Percentiles rank a stretch among this genome's conserved stretches.
phyloP scores from a whole-genome alignment of 1,139 yeast genomes.

The Blastobotrys ciferrii region DNA sequence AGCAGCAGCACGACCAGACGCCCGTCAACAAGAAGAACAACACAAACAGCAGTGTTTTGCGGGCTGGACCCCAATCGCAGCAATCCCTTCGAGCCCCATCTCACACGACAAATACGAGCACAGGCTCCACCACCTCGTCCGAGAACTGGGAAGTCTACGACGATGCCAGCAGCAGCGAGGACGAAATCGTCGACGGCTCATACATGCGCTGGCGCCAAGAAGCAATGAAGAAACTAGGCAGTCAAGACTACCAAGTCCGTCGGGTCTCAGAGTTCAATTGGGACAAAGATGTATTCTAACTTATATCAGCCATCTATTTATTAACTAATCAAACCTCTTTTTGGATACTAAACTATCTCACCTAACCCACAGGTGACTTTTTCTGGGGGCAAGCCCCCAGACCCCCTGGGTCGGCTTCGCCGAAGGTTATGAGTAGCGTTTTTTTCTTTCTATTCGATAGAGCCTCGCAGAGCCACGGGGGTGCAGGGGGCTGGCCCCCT shows the following conservation, averaged over 20 bases:
- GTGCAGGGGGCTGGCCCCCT: too few relatives aligned
- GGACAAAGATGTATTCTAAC: slow-evolving; percentile 32
- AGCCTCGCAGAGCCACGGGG: too few relatives aligned
- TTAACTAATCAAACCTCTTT: neutral
- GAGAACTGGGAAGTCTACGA: slow-evolving; percentile 29
- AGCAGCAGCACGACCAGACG: neutral
- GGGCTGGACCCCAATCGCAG: slow-evolving; percentile 7
- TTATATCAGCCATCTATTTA: neutral
- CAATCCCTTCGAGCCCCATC: neutral
- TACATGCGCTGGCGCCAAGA: slow-evolving; percentile 27
- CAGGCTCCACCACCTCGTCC: slow-evolving; percentile 16
- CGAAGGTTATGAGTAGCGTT: too few relatives aligned
- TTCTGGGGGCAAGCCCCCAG: too few relatives aligned
- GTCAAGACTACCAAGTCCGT: slow-evolving; percentile 1
- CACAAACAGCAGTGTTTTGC: slow-evolving; percentile 2
- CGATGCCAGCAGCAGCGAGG: slow-evolving; percentile 28
- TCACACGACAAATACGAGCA: neutral
- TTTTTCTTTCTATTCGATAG: neutral
- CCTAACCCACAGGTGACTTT: too few relatives aligned
- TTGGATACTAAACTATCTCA: too few relatives aligned
- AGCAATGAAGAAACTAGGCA: slow-evolving; percentile 21
- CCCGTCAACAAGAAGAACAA: neutral
- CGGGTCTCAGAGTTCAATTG: slow-evolving; percentile 32
- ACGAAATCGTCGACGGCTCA: slow-evolving; percentile 22
- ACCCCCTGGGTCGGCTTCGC: too few relatives aligned